Base-by-base conservation (phyloP, 2,329 filamentous ascomycete genomes). In the Penicillium occitanis region DNA sequence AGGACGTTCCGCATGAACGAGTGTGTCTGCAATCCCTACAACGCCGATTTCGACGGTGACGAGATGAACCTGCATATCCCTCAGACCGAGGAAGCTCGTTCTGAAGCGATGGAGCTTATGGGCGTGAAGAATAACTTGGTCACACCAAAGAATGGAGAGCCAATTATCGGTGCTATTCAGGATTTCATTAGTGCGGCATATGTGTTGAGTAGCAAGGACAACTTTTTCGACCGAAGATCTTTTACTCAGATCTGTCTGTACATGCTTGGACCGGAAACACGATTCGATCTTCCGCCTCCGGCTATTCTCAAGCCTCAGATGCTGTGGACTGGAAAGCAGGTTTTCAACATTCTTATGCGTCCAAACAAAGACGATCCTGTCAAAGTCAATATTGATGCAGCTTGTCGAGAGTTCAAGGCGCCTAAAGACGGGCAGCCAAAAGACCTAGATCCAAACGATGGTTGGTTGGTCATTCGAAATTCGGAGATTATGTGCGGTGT, bases 21-120 rank as follows among this genome's bases (percentile, higher is more conserved):
- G 77, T 99, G 95, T 86, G 95, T 97, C 1, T 99, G 95, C 79
- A 93, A 91, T 68, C 95, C 95, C 3, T 99, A 99, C 84, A 99
- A 99, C 72, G 95, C 95, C 65, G 95, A 99, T 86, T 99, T 99
- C 71, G 95, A 99, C 73, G 95, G 95, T 67, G 95, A 99, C 72
- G 95, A 99, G 78, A 99, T 99, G 95, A 99, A 99, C 73, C 81
- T 99, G 58, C 95, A 99, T 79, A 93, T 99, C 17, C 95, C 95
- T 1, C 95, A 99, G 76, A 98, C 95, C 0, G 95, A 99, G 80
- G 95, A 99, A 79, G 94, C 95, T 11, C 87, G 95, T 66, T 92
- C 94, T 2, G 95, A 99, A 79, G 95, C 95, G 0, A 96, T 96
- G 73, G 93, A 94, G 71, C 82, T 99, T 58, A 99, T 99, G 95